phyloP scores from a whole-genome alignment of 2,329 filamentous ascomycete species.

The Orbilia quercus region DNA sequence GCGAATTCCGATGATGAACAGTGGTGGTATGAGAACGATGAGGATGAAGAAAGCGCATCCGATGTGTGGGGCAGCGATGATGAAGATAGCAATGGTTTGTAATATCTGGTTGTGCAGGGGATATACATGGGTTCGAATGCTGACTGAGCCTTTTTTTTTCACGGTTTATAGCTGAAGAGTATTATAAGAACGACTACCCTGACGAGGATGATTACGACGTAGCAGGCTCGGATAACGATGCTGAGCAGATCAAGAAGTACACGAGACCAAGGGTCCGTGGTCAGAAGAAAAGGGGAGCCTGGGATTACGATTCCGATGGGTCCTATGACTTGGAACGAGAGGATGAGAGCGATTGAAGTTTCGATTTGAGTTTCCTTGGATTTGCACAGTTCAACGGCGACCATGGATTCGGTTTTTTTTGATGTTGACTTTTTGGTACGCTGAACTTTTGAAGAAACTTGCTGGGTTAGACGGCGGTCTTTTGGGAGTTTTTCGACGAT shows the following conservation, averaged over 20 bases:
- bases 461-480: neutral
- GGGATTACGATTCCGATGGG: slow-evolving; percentile 51
- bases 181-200: slow-evolving; percentile 60
- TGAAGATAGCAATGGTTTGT: slow-evolving; percentile 60
- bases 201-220: slow-evolving; percentile 57
- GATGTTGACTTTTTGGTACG: neutral
- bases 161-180: slow-evolving; percentile 58
- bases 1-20: slow-evolving; percentile 59
- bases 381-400: slow-evolving; percentile 18
- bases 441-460: neutral
- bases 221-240: slow-evolving; percentile 57
- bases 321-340: slow-evolving; percentile 54
- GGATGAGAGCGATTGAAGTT: slow-evolving; percentile 46
- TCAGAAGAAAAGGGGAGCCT: slow-evolving; percentile 53
- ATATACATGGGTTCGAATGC: slow-evolving; percentile 11
- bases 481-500: slow-evolving; percentile 13
- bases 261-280: slow-evolving; percentile 42
- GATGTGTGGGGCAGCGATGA: slow-evolving; percentile 59
- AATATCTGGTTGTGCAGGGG: neutral
- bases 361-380: slow-evolving; percentile 38
- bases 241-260: slow-evolving; percentile 36
- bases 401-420: slow-evolving; percentile 9
- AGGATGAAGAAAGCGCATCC: slow-evolving; percentile 59
- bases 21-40: slow-evolving; percentile 60
- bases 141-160: slow-evolving; percentile 25